These are phyloP conservation scores for Linnemannia elongata DNA, from an alignment of 192 early-diverging fungal species.

Conservation along the genomic window DNA sequence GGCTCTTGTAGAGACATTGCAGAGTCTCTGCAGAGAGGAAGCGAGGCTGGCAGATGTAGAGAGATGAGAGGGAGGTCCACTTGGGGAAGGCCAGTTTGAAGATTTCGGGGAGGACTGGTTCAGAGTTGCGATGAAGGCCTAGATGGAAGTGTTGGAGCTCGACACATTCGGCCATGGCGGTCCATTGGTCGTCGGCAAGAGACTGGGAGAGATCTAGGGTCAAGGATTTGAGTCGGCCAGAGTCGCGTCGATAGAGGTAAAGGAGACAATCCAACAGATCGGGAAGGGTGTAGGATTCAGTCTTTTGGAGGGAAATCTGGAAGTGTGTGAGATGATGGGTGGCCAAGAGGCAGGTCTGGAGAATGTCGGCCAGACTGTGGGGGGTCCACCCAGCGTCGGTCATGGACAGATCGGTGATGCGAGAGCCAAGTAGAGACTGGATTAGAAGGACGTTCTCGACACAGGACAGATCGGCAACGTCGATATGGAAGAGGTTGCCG, in stretches of 20 bases:
- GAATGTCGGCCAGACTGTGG: slow-evolving; percentile 13
- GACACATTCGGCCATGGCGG: slow-evolving; percentile 30
- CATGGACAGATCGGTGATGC: slow-evolving; percentile 39
- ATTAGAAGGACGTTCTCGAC: slow-evolving; percentile 32
- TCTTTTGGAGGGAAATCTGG: slow-evolving; percentile 40
- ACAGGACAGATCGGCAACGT: slow-evolving; percentile 38
- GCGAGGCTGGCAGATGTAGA: slow-evolving; percentile 54
- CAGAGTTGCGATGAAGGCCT: slow-evolving; percentile 37
- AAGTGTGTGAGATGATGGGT: slow-evolving; percentile 29
- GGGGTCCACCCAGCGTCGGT: slow-evolving; percentile 48
- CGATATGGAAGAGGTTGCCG: slow-evolving; percentile 24
- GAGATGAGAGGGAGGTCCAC: slow-evolving; percentile 19
- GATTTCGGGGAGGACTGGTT: slow-evolving; percentile 41
- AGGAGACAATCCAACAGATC: slow-evolving; percentile 28
- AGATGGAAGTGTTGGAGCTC: slow-evolving; percentile 43
- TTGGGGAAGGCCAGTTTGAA: slow-evolving; percentile 25
- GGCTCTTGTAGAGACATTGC: slow-evolving; percentile 13
- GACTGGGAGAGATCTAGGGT: slow-evolving; percentile 36
- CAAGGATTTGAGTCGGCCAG: slow-evolving; percentile 17
- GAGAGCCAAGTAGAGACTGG: slow-evolving; percentile 36
- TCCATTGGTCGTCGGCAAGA: slow-evolving; percentile 8
- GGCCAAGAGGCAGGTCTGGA: slow-evolving; percentile 16
- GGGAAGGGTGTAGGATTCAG: slow-evolving; percentile 19
- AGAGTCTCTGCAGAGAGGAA: slow-evolving; percentile 30
- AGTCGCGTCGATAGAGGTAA: slow-evolving; percentile 24